phyloP scores from a whole-genome alignment of 2,329 filamentous ascomycete species.

The Apiospora pterosperma region DNA sequence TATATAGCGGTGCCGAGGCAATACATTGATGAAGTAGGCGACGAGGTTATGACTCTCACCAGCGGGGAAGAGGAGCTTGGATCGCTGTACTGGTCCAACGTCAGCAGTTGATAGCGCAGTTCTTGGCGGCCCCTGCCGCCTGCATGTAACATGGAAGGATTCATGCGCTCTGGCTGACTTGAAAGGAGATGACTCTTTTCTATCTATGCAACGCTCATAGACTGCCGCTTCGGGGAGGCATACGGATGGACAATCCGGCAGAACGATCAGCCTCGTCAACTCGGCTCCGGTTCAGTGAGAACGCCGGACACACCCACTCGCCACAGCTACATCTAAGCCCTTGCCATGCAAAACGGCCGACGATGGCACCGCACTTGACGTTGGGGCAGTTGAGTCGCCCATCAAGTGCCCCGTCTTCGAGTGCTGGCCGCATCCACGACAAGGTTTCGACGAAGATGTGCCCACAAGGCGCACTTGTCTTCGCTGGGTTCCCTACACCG shows the following conservation, averaged over 20 bases:
- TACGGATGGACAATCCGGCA: constrained; percentile 46
- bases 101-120: constrained; percentile 4
- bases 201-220: constrained; percentile 22
- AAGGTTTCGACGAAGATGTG: constrained; percentile 91
- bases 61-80: constrained; percentile 3
- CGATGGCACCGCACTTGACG: constrained; percentile 70
- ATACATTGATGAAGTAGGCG: background rate
- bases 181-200: background rate
- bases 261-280: constrained; percentile 62
- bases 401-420: constrained; percentile 77
- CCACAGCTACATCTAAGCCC: constrained; percentile 90
- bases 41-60: background rate
- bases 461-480: constrained; percentile 51
- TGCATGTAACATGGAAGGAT: constrained; percentile 1
- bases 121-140: constrained; percentile 3
- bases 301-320: constrained; percentile 86
- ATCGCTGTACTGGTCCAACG: constrained; percentile 8
- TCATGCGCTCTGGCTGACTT: background rate
- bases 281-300: constrained; percentile 77
- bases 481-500: constrained; percentile 20
- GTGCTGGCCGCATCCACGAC: constrained; percentile 86
- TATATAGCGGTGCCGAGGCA: background rate
- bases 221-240: constrained; percentile 43
- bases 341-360: constrained; percentile 95
- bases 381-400: constrained; percentile 84